These are phyloP conservation scores for Paralagenidium karlingii DNA, from an alignment of 352 stramenopile species.

Conservation along the genomic window DNA sequence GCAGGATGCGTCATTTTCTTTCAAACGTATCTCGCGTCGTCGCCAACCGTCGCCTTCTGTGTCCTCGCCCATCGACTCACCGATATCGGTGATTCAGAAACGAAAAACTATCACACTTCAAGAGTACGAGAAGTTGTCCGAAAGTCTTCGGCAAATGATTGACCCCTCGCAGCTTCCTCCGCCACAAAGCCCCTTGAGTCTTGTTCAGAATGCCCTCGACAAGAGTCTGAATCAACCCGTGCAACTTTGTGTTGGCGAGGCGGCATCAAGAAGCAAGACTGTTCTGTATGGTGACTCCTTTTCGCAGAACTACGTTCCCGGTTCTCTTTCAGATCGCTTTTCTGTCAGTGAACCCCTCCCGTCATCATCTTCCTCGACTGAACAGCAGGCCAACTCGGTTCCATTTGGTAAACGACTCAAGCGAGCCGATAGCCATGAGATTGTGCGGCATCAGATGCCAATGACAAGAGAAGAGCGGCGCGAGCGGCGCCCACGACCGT, in stretches of 20 bases:
- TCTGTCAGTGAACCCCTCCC: no score
- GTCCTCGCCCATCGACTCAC: constrained; percentile 32
- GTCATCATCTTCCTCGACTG: no score
- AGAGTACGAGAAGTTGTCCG: constrained; percentile 57
- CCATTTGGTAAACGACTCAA: no score
- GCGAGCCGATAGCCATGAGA: no score
- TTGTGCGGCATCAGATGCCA: constrained; percentile 18
- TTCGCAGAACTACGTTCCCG: no score
- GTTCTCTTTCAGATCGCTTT: no score
- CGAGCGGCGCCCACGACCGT: constrained; percentile 43
- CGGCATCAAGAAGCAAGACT: no score
- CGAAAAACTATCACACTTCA: constrained; percentile 67
- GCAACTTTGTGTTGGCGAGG: background rate
- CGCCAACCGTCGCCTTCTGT: no score
- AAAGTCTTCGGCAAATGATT: constrained; percentile 50
- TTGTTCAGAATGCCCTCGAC: constrained; percentile 16
- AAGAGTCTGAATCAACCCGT: background rate
- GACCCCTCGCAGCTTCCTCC: constrained; percentile 43
- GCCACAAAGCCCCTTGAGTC: constrained; percentile 29
- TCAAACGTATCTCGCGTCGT: no score
- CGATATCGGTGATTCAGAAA: constrained; percentile 49
- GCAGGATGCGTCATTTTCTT: no score
- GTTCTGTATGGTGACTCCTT: background rate
- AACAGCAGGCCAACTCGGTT: no score
- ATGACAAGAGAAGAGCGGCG: constrained; percentile 40